Base-by-base conservation (phyloP, 2,329 filamentous ascomycete genomes). In the Aspergillus sp. region DNA sequence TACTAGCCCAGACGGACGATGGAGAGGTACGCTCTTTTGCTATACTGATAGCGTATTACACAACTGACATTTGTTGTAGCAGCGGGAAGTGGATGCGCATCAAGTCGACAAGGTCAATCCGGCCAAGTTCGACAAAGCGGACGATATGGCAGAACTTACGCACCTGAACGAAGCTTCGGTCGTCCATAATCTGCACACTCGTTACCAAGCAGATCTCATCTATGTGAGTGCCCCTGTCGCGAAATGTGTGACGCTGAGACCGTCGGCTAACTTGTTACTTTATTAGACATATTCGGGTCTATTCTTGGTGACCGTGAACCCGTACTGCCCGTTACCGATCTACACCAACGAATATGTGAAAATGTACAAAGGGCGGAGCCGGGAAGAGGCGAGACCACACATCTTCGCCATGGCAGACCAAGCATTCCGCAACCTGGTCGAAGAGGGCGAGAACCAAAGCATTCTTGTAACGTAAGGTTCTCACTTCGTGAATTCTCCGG, bases 51-150 rank as follows among this genome's bases (percentile, higher is more conserved):
- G 19, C 12, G 19, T 39, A 29, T 38, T 12, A 28, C 29, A 5
- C 35, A n/a, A 10, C 60, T 67, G 34, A 67, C 55, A 12, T 34
- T 42, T 30, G 27, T 40, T 46, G 42, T 48, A 93, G 82, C 88
- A 95, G 81, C 84, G 88, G 56, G 86, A 94, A 63, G 84, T 93
- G 43, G 84, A 91, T 55, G 72, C 80, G 44, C 90, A 97, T 59
- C 85, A 82, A 58, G 89, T 96, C 56, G 94, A 98, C 76, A 97
- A 96, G 71, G 94, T 98, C 73, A 98, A 98, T 70, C 93, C 93
- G 41, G 91, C 91, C 61, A 98, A 98, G 67, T 98, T 98, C 72
- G 93, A 98, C 78, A 98, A 96, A 71, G 91, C 91, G 54, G 89
- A 94, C 72, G 94, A 98, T 68, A 98, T 98, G 93, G 93, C 94